A percentile compares a stretch with the other conserved stretches of the same genome.
These are phyloP conservation scores for Excoecaria agallocha DNA, from an alignment of 345 rosid species.

Conservation along the genomic window DNA sequence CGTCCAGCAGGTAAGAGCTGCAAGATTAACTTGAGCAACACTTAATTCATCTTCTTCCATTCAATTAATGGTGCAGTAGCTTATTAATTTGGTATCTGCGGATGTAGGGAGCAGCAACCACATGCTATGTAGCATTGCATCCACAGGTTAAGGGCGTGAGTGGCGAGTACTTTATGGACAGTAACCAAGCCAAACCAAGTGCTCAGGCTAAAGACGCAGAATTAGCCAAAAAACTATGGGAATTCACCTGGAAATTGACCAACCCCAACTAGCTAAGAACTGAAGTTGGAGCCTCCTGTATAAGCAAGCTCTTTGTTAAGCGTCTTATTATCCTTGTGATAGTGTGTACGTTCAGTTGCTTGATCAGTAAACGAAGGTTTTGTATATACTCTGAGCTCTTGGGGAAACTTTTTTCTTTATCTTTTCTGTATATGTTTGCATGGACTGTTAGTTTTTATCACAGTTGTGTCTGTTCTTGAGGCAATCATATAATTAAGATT, in stretches of 20 bases:
- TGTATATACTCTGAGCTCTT: too few species aligned
- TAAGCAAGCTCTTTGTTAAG: too few species aligned
- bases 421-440: too few species aligned
- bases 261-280: neutral
- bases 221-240: conserved; percentile 9
- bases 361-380: too few species aligned
- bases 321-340: too few species aligned
- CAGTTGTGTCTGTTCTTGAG: too few species aligned
- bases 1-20: neutral
- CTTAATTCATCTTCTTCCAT: neutral
- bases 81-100: neutral
- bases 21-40: neutral
- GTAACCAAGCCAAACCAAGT: neutral
- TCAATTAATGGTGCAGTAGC: neutral
- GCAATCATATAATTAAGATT: too few species aligned
- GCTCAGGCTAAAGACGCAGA: conserved; percentile 6
- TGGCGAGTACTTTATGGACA: conserved; percentile 8
- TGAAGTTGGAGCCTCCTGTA: too few species aligned
- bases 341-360: too few species aligned
- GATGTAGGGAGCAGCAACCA: conserved; percentile 18
- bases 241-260: conserved; percentile 2
- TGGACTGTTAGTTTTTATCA: too few species aligned
- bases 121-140: conserved; percentile 17
- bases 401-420: too few species aligned
- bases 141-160: conserved; percentile 16